Base-by-base conservation (phyloP, 352 stramenopile species). In the Blastocystis sp. region DNA sequence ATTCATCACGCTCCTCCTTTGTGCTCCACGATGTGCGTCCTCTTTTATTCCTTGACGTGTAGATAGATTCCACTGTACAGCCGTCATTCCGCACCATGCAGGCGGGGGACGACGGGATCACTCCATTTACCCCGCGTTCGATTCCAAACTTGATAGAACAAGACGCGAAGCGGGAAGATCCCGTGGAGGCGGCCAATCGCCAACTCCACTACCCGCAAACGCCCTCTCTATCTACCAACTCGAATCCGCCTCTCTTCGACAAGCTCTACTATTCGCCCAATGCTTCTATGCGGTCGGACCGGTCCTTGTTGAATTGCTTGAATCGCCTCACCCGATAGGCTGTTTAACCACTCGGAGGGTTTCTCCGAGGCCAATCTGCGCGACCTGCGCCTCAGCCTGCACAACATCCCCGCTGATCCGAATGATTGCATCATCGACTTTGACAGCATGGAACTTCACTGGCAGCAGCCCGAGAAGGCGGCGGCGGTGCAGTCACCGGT, bases 181-280 rank as follows among this genome's bases (percentile, higher is more conserved):
- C 66, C 17, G 45, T 60, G 10, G n/a, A 57, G 21, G 38, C 40
- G 6, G n/a, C n/a, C n/a, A n/a, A 24, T 24, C 61, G 61, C 40
- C 61, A n/a, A 40, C 40, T 66, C 7, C 34, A 34, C 34, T 19
- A 77, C 52, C 66, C 66, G 54, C 42, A 54, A n/a, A 77, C 66
- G 28, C 66, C 66, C 52, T 42, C 17, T 7, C 34, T 77, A 7
- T 77, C 66, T 28, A 28, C 42, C 6, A 43, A 10, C 0, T 28
- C n/a, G 7, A 77, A 77, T 21, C 66, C 38, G 7, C 66, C 66
- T 21, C 38, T 77, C n/a, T 77, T 77, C 34, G 66, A 77, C 60
- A 48, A 54, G 14, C 45, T 54, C 9, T 77, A 77, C 10, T 77
- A 77, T 54, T 77, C 66, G 28, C 66, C 66, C 21, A 60, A 11